Base-by-base conservation (phyloP, 345 rosid genomes). In the Geranium rotundifolium region DNA sequence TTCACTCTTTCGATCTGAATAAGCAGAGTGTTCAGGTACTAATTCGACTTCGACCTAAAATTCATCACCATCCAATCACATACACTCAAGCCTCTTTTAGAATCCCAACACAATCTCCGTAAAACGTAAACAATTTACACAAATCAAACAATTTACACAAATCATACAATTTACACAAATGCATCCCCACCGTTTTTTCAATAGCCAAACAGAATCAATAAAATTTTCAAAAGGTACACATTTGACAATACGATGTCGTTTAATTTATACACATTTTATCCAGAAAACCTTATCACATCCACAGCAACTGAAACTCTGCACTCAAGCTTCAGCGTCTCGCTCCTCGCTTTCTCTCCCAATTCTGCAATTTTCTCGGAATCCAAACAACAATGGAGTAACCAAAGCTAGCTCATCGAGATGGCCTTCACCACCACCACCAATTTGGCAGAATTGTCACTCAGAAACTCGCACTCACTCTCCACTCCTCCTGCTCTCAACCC, bases 391-490 rank as follows among this genome's bases (percentile, higher is more conserved):
- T 39, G 20, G 39, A 19, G 17, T 6, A 3, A 17, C 54, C 15
- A 57, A 10, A 13, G 17, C 8, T 13, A 17, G 55, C 39, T 56
- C 10, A 39, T 15, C 13, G 19, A 60, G 67, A 89, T 90, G 97
- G 80, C 88, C 57, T 61, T 82, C 60, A 23, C 27, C 27, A 23
- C 8, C 77, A 3, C 90, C 0, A 67, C 77, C 4, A 86, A 75
- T 77, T 77, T 87, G 4, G 77, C 91, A 0, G 95, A 93, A 82
- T 59, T 90, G 71, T 84, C 86, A 67, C 84, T 93, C 15, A 77
- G 84, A 70, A 76, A 68, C 68, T 72, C 86, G 17, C 77, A 79
- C 64, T 82, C 82, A 16, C 69, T 83, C 68, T 54, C 82, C 64
- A 78, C 84, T 34, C 41, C 76, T 17, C 67, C 69, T 58, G 71